Percentiles rank a stretch among this genome's conserved stretches.
Conservation (phyloP, 1,284 basidiomycete genomes). For the Lignosus rhinocerotis region DNA sequence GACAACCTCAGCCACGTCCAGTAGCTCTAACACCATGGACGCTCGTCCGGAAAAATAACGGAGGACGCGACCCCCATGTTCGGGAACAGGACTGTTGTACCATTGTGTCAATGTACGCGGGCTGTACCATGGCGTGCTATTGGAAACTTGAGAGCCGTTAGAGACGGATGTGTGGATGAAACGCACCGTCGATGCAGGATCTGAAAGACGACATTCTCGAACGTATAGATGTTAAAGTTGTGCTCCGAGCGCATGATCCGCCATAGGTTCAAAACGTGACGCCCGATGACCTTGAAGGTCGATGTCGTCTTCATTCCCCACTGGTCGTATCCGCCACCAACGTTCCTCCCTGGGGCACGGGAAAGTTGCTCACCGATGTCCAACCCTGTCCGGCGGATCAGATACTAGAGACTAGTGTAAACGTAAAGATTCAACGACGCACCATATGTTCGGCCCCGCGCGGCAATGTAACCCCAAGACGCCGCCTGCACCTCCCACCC, state of each 20-base stretch:
- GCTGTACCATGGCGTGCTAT: conserved; percentile 79
- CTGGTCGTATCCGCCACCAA: conserved; percentile 50
- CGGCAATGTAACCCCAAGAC: conserved; percentile 90
- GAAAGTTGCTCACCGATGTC: conserved; percentile 70
- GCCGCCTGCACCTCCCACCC: conserved; percentile 91
- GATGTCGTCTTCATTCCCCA: conserved; percentile 82
- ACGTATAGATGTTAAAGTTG: conserved; percentile 78
- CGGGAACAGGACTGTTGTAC: conserved; percentile 63
- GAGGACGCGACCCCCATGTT: conserved; percentile 57
- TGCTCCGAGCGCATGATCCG: conserved; percentile 88
- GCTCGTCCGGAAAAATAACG: conserved; percentile 67
- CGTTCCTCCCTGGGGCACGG: conserved; percentile 54
- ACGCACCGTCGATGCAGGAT: conserved; percentile 69
- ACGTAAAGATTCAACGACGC: conserved; percentile 19
- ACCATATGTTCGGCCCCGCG: conserved; percentile 71
- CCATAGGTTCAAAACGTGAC: conserved; percentile 94
- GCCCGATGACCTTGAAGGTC: conserved; percentile 82
- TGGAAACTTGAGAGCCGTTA: not conserved
- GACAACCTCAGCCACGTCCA: conserved; percentile 79
- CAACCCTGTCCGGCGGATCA: conserved; percentile 48
- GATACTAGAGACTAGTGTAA: not conserved
- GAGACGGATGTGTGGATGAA: not conserved
- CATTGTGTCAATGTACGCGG: conserved; percentile 69
- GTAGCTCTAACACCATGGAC: conserved; percentile 70
- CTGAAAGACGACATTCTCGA: conserved; percentile 90